Evolutionary conservation across 345 rosid species (phyloP).

Genomic region (Eucalyptus albens): DNA sequence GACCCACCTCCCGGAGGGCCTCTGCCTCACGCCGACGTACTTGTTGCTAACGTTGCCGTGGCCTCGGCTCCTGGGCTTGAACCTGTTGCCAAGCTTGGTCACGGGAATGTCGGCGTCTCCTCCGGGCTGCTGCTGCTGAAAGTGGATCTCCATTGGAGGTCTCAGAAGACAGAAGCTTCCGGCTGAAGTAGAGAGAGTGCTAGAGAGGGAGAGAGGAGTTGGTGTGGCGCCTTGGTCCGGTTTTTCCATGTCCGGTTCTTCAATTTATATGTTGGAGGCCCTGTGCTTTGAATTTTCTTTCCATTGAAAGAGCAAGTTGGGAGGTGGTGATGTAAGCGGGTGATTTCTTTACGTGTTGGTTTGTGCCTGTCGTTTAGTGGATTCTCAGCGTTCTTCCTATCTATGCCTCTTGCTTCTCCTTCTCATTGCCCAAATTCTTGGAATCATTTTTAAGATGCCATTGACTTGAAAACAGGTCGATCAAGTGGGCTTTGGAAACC

Average conservation of each 20-base stretch:
- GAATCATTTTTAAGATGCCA: neutral
- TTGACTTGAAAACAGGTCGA: neutral
- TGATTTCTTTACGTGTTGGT: neutral
- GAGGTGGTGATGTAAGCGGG: neutral
- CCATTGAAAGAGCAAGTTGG: neutral
- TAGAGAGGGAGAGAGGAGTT: neutral
- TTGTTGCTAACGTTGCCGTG: slow-evolving; percentile 6
- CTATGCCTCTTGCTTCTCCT: neutral
- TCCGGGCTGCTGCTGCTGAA: slow-evolving; percentile 18
- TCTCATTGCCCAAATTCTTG: neutral
- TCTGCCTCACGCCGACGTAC: slow-evolving; percentile 63
- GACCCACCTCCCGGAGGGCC: slow-evolving; percentile 82
- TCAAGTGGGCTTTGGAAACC: neutral
- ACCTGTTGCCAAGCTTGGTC: slow-evolving; percentile 14
- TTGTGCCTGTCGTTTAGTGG: neutral
- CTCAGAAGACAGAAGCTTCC: neutral
- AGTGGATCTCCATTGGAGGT: slow-evolving; percentile 33
- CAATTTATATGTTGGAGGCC: neutral
- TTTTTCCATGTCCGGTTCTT: neutral
- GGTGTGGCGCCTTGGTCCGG: neutral
- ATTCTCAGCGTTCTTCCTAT: neutral
- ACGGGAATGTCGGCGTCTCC: neutral
- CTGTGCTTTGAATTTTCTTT: neutral
- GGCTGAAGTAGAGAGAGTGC: neutral
- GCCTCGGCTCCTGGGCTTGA: slow-evolving; percentile 19